Evolutionary conservation across 2,329 filamentous ascomycete genomes (phyloP).

Genomic region (Trichophyton verrucosum): DNA sequence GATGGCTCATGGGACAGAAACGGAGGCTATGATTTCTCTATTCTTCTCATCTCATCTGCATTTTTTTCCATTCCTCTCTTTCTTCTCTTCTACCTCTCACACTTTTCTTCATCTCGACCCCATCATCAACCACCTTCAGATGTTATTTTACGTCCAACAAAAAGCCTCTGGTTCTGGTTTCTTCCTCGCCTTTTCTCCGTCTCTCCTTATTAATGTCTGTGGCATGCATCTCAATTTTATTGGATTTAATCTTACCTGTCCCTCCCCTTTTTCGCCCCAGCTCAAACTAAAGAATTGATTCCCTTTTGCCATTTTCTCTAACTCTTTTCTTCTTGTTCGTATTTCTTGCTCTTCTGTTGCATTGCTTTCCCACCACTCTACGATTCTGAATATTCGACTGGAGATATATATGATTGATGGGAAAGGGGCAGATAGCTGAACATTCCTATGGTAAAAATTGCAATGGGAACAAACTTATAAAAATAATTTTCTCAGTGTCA

Average conservation of each 20-base stretch:
- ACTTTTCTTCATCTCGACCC: not conserved
- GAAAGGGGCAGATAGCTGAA: not conserved
- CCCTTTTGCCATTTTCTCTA: not conserved
- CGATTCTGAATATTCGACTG: not conserved
- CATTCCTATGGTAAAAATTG: not conserved
- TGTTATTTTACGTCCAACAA: not conserved
- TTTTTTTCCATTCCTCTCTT: not conserved
- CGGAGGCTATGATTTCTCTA: not conserved
- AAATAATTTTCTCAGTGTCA: not conserved
- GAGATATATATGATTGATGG: not conserved
- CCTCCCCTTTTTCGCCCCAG: not conserved
- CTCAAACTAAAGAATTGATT: not conserved
- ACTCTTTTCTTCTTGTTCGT: not conserved
- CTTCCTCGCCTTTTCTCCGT: slow-evolving; percentile 1
- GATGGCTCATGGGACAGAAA: not conserved
- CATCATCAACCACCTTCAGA: not conserved
- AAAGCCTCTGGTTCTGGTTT: not conserved
- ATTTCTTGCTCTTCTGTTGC: not conserved
- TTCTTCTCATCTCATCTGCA: not conserved
- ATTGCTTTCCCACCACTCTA: not conserved
- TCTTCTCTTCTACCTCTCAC: not conserved
- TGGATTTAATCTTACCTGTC: not conserved
- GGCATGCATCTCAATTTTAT: not conserved
- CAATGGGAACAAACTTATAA: not conserved
- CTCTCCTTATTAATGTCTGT: not conserved